Evolutionary conservation across 306 rosid genomes (phyloP).

Genomic region (Erythrophleum fordii): DNA sequence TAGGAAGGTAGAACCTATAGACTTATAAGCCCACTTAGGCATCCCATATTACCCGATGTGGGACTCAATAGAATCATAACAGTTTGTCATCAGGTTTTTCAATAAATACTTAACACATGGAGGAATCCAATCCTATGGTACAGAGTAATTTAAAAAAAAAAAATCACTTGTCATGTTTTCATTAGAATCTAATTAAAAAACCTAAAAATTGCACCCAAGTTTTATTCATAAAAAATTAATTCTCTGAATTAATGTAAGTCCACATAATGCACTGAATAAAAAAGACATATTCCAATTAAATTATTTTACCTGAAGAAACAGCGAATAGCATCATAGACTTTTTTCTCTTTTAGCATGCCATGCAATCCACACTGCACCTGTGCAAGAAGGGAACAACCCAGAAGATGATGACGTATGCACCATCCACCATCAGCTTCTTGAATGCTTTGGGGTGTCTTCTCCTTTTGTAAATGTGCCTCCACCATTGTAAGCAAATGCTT

Average conservation of each 20-base stretch:
- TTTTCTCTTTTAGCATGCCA: slow-evolving; percentile 73
- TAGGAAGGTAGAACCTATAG: background rate
- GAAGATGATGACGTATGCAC: slow-evolving; percentile 88
- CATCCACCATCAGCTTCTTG: slow-evolving; percentile 88
- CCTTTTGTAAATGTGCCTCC: slow-evolving; percentile 79
- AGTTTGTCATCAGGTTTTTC: background rate
- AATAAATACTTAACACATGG: background rate
- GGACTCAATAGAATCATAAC: background rate
- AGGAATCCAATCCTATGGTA: background rate
- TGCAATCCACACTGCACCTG: slow-evolving; percentile 77
- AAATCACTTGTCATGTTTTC: background rate
- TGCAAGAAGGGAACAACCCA: slow-evolving; percentile 90
- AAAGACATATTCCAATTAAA: background rate
- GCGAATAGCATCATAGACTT: slow-evolving; percentile 74
- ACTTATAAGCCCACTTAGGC: background rate
- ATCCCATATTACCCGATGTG: background rate
- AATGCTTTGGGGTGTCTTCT: slow-evolving; percentile 80
- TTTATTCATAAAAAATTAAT: background rate
- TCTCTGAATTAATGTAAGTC: slow-evolving; percentile 5
- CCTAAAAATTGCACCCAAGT: background rate
- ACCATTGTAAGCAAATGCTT: slow-evolving; percentile 71
- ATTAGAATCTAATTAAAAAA: background rate
- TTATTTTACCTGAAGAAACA: slow-evolving; percentile 86
- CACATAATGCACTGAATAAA: slow-evolving; percentile 14
- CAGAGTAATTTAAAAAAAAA: background rate